phyloP scores from a whole-genome alignment of 129 eudicot species.

The Sambucus nigra region DNA sequence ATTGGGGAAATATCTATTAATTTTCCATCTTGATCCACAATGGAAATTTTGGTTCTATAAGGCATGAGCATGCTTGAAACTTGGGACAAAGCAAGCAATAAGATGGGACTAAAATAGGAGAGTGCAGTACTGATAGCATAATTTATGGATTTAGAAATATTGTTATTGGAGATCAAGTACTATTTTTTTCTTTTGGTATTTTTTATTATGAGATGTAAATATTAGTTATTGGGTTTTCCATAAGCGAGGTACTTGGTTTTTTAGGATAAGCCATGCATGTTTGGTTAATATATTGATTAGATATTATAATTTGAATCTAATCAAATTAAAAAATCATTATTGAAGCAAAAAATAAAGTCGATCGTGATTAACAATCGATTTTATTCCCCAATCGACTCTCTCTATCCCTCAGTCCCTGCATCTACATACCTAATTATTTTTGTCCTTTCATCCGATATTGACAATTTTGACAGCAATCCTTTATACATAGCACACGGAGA shows the following conservation, averaged over 20 bases:
- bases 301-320: too few species aligned
- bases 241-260: constrained; percentile 29
- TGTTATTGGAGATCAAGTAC: neutral
- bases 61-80: neutral
- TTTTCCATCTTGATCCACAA: constrained; percentile 4
- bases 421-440: too few species aligned
- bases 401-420: too few species aligned
- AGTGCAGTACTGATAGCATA: constrained; percentile 33
- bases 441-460: too few species aligned
- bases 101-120: constrained; percentile 28
- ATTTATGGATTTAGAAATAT: constrained; percentile 4
- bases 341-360: too few species aligned
- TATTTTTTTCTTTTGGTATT: neutral
- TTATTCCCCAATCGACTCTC: too few species aligned
- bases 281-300: too few species aligned
- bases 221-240: constrained; percentile 11
- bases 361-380: too few species aligned
- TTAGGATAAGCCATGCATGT: constrained; percentile 28
- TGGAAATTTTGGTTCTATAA: constrained; percentile 34
- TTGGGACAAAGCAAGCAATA: constrained; percentile 20
- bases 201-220: constrained; percentile 9
- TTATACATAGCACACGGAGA: too few species aligned
- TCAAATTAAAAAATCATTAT: too few species aligned
- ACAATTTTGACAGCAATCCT: too few species aligned
- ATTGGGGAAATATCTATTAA: constrained; percentile 41